Percentiles rank a stretch among this genome's conserved stretches.
These are phyloP conservation scores for Musa balbisiana DNA, from an alignment of 202 grass and related monocot genomes.

Conservation along the genomic window DNA sequence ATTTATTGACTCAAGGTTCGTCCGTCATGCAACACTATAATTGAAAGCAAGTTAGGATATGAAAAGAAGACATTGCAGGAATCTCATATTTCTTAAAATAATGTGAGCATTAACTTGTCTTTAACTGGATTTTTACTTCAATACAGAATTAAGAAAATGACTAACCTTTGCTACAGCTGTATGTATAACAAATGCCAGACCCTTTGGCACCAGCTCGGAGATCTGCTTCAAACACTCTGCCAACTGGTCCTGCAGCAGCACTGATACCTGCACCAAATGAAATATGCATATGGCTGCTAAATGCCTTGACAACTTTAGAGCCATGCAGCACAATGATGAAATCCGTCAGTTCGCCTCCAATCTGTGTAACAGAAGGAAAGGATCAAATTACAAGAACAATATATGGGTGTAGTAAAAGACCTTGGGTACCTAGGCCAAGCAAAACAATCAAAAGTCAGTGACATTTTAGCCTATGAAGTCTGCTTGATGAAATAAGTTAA, in stretches of 20 bases:
- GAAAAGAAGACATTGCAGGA: too few relatives aligned
- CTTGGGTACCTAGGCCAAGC: too few relatives aligned
- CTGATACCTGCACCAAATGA: constrained; percentile 80
- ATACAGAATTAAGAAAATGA: neutral
- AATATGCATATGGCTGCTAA: constrained; percentile 77
- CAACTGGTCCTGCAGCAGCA: constrained; percentile 76
- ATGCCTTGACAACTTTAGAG: constrained; percentile 60
- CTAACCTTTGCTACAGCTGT: constrained; percentile 95
- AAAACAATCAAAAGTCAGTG: too few relatives aligned
- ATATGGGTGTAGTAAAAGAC: neutral
- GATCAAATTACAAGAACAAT: neutral
- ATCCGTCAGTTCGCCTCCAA: constrained; percentile 74
- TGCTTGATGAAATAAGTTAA: too few relatives aligned
- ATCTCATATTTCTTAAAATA: neutral
- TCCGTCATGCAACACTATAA: too few relatives aligned
- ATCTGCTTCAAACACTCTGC: constrained; percentile 88
- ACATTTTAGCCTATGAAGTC: too few relatives aligned
- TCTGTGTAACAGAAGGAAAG: constrained; percentile 30
- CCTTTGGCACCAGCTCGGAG: constrained; percentile 67
- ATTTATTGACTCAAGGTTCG: too few relatives aligned
- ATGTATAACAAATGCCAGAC: constrained; percentile 78
- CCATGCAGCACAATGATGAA: constrained; percentile 83
- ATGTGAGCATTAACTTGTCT: neutral
- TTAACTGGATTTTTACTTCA: neutral
- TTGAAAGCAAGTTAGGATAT: too few relatives aligned